Base-by-base conservation (phyloP, 2,329 filamentous ascomycete genomes). In the Aspergillus fijiensis region DNA sequence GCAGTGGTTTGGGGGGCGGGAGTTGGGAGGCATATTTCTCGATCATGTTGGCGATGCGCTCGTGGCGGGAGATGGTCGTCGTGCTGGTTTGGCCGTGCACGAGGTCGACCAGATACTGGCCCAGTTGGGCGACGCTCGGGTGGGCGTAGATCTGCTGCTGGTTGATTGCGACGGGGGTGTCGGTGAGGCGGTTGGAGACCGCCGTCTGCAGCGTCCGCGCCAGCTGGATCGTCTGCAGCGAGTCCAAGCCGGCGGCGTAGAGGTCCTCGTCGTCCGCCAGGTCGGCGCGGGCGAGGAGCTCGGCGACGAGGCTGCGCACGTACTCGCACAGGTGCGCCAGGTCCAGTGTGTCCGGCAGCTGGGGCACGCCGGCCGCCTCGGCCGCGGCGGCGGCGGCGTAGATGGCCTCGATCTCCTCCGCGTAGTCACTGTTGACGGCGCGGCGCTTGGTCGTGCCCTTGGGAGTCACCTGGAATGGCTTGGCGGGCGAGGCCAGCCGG, bases 391-490 rank as follows among this genome's bases (percentile, higher is more conserved):
- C 27, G 10, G 51, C 49, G 5, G 39, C 27, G n/a, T 84, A 84
- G 4, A 84, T 70, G 0, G 72, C 70, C 4, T 83, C 77, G 47
- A 84, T 83, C 58, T 83, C 81, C 1, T 75, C 64, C 2, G 67
- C 67, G 52, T 82, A 84, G 1, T 78, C 67, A 2, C 67, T 61
- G 7, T 77, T 58, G 1, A 81, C 80, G 0, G 73, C 71, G 0
- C 70, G 70, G 3, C 80, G 75, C 66, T 80, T 78, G 4, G 81
- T 72, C 0, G 75, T 80, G 0, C 79, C 77, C 65, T 84, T 83
- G 14, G 78, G 75, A 0, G 81, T 80, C 16, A 70, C 74, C 3
- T 75, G 64, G 52, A 84, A 81, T 0, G 79, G 78, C 66, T 81
- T 80, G 3, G 73, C 69, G 12, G 70, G 71, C 11, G 75, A 71